Base-by-base conservation (phyloP, 257 asterid genomes). In the Primulina eburnea region DNA sequence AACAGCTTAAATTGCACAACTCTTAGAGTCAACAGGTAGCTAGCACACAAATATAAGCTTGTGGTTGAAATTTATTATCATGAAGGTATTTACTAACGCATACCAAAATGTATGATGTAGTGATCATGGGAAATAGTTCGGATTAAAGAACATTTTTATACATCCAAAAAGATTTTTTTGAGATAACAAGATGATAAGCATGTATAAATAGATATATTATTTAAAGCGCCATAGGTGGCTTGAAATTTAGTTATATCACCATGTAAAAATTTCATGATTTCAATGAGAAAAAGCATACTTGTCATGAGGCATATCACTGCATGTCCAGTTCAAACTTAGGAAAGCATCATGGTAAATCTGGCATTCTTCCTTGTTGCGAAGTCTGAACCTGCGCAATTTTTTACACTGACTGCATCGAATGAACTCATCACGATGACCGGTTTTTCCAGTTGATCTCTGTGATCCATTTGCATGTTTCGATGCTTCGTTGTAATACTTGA, bases 301-400 rank as follows among this genome's bases (percentile, higher is more conserved):
- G 63, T 77, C 89, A 75, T 67, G 68, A 34, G 87, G 80, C 79
- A 77, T 35, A 78, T 78, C 78, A 40, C 85, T 75, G 83, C 89
- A 84, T 55, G 75, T 82, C 89, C 89, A 84, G 57, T 69, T 70
- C 29, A 47, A 60, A 28, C 77, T 76, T 7, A 67, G 77, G 75
- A 82, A 73, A 73, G 84, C 80, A 70, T 84, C 87, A 79, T 84
- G 89, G 80, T 72, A 82, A 73, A 28, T 70, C 62, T 70, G 81
- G 74, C 89, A 84, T 62, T 84, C 89, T 69, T 82, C 87, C 75
- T 75, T 77, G 73, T 76, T 53, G 47, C 89, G 89, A 12, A 81
- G 80, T 1, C 85, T 83, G 78, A 82, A 79, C 82, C 89, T 79
- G 69, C 87, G 85, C 14, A 70, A 72, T 71, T 84, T 84, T 32